Conservation (phyloP, 2,329 filamentous ascomycete genomes). For the Colletotrichum sp. region DNA sequence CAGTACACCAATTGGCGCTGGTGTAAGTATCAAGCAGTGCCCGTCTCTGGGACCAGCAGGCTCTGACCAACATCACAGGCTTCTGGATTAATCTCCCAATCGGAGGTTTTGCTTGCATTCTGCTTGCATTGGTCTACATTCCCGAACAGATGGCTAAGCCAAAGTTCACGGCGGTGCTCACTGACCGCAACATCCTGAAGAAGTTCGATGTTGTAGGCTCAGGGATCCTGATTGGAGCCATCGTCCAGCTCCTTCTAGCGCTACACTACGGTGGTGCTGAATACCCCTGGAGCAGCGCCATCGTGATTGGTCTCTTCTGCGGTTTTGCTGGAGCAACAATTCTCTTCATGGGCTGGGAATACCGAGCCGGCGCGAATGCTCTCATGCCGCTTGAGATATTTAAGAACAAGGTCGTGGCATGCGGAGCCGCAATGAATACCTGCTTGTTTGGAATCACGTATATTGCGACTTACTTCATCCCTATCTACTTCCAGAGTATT, state of each 20-base stretch:
- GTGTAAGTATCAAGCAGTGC: conserved; percentile 30
- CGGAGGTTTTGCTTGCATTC: conserved; percentile 37
- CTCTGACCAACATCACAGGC: conserved; percentile 23
- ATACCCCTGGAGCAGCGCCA: conserved; percentile 42
- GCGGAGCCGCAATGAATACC: conserved; percentile 45
- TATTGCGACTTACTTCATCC: conserved; percentile 53
- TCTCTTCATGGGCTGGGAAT: conserved; percentile 46
- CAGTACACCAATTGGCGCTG: conserved; percentile 35
- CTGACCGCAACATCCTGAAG: conserved; percentile 30
- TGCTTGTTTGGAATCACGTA: conserved; percentile 47
- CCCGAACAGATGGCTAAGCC: conserved; percentile 39
- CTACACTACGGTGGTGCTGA: conserved; percentile 46
- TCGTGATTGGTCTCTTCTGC: conserved; percentile 44
- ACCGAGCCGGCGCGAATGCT: conserved; percentile 45
- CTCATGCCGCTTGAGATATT: conserved; percentile 52
- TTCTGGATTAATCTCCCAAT: conserved; percentile 54
- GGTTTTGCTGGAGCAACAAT: conserved; percentile 35
- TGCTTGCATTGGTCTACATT: conserved; percentile 35
- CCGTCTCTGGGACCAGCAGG: neutral
- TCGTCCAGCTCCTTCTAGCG: conserved; percentile 47
- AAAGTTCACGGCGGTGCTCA: conserved; percentile 28
- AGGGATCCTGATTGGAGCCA: conserved; percentile 41
- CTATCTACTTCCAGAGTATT: conserved; percentile 57
- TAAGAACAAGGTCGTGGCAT: conserved; percentile 19
- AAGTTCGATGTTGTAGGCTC: conserved; percentile 48